Evolutionary conservation across 1,284 basidiomycete genomes (phyloP), one percentile per base, ranked within the genome.

Genomic region (Pseudozyma hubeiensis): DNA sequence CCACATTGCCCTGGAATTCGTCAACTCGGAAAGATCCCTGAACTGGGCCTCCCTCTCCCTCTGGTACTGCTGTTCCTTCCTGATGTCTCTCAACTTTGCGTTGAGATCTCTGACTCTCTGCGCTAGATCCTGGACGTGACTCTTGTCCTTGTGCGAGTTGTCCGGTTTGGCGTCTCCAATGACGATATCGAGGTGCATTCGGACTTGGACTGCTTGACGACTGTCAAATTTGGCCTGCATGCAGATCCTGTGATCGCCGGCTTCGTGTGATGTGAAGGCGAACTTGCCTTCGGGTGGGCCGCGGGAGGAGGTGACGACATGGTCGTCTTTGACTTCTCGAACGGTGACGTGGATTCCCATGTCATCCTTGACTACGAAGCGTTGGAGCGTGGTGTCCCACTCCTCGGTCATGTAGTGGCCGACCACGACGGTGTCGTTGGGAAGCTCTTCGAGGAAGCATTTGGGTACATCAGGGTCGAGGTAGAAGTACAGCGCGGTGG

Each of bases 361-460:
- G 50, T 91, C 88, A 14, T 89, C 87, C 75, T 97, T 91, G 52
- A 90, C 86, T 8, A 87, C 83, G 86, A 96, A 99, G 40, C 84
- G 84, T 78, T 93, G 90, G 37, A 87, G 82, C 16, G 88, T 85
- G 74, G 94, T 92, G 46, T 90, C 88, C 94, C 94, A 99, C 85
- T 97, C 91, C 52, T 97, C 88, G 1, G 94, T 94, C 77, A 80
- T 81, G 55, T 83, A 83, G 72, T 80, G 81, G 2, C 95, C 96
- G 86, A 98, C 94, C 16, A 99, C 94, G 39, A 97, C 91, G 16
- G 97, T 99, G 85, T 98, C 92, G 14, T 90, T 91, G n/a, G 96
- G 96, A 41, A 99, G 87, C 85, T 99, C 97, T 85, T 99, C 97
- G 71, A 97, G 89, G 86, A 99, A 99, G 85, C 97, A 99, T 39